A percentile compares a stretch with the other conserved stretches of the same genome.
Conservation (phyloP, 305 asterid genomes). For the Striga hermonthica region DNA sequence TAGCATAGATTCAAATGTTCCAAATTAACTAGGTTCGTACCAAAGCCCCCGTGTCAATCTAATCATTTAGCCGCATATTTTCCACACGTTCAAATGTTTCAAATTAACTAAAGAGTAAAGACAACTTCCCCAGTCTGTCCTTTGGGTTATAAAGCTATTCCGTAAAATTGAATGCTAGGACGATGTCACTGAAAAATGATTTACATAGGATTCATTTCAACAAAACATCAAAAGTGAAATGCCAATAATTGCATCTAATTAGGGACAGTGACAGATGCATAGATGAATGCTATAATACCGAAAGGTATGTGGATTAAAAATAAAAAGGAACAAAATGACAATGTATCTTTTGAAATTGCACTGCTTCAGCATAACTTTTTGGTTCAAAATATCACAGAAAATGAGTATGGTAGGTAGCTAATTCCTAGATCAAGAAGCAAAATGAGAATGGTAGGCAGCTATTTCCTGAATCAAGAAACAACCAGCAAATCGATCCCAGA, state of each 20-base stretch:
- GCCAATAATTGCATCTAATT: neutral
- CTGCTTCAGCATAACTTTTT: neutral
- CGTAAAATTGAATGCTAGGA: neutral
- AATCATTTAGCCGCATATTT: neutral
- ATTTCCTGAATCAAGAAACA: neutral
- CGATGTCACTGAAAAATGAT: neutral
- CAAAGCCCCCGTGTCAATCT: neutral
- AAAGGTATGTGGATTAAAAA: neutral
- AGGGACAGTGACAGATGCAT: neutral
- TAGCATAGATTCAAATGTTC: no score
- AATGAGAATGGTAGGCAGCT: neutral
- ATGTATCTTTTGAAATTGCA: neutral
- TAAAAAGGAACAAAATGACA: neutral
- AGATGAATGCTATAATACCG: no score
- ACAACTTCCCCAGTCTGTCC: neutral
- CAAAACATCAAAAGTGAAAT: neutral
- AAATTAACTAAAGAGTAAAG: neutral
- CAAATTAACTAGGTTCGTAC: neutral
- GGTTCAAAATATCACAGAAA: neutral
- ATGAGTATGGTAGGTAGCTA: neutral
- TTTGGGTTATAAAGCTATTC: neutral
- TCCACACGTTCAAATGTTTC: neutral
- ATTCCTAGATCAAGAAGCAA: neutral
- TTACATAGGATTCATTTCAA: neutral
- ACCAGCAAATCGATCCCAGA: slow-evolving; percentile 4